Evolutionary conservation across 1,284 basidiomycete genomes (phyloP), one percentile per base, ranked within the genome.

Genomic region (Naganishia albida): DNA sequence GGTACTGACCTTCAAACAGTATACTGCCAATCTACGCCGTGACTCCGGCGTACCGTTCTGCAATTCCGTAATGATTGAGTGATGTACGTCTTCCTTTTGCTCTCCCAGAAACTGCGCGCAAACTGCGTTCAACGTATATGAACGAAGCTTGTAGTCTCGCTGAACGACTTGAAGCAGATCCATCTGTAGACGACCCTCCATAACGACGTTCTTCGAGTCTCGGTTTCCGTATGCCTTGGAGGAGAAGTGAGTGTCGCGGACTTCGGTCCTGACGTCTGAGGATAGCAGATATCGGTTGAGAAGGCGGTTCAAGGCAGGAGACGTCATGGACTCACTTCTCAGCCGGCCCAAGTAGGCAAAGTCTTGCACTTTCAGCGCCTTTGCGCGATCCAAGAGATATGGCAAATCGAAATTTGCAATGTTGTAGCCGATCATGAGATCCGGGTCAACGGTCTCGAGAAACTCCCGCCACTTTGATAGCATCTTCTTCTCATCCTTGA

Each of bases 111-210:
- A 97, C 72, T 93, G 91, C 1, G 94, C 89, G 75, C 93, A 97
- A 54, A 97, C 93, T 1, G 93, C 89, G 77, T 97, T 97, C 69
- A 97, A 87, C 0, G 93, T 91, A 76, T 97, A 97, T 73, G 90
- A 93, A 28, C 94, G 87, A 4, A 97, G 82, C 74, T 97, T 97
- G 81, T 96, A 89, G 77, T 97, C 94, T 68, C 93, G 85, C 73
- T 97, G 93, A 91, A 97, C 97, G 75, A 91, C 92, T 72, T 96
- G 93, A 46, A 97, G 83, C 25, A 97, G 80, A 82, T 97, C 93
- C 55, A 97, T 86, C 76, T 97, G 93, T 8, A 97, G 81, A 20
- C 93, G 86, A 25, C 93, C 94, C 69, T 95, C 90, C 42, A 97
- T 85, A 12, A 83, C 81, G 0, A 93, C 93, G 55, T 93, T 91